Evolutionary conservation across 257 asterid genomes (phyloP).

Genomic region (Echium plantagineum): DNA sequence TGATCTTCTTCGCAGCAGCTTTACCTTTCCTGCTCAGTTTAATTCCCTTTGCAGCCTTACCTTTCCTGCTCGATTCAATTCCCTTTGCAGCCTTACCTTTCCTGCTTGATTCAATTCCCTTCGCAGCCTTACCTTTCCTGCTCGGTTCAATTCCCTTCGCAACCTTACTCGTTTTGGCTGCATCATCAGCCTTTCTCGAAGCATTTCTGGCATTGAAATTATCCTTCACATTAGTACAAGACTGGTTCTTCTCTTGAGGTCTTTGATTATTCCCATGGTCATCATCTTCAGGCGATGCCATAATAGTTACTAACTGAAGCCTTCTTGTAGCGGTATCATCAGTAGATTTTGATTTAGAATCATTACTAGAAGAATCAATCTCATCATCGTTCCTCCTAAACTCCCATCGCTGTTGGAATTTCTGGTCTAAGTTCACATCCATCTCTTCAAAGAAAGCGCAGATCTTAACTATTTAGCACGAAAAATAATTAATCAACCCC

Average conservation of each 20-base stretch:
- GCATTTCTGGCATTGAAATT: slow-evolving; percentile 5
- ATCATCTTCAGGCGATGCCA: slow-evolving; percentile 20
- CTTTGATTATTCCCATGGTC: slow-evolving; percentile 9
- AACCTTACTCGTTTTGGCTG: no score
- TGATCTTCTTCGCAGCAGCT: slow-evolving; percentile 6
- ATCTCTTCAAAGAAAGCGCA: no score
- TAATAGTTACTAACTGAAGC: slow-evolving; percentile 15
- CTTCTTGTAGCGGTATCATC: slow-evolving; percentile 10
- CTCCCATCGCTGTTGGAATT: slow-evolving; percentile 47
- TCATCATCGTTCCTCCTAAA: slow-evolving; percentile 39
- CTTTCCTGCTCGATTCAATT: background rate
- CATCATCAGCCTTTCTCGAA: no score
- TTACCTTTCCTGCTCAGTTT: slow-evolving; percentile 15
- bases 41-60: no score
- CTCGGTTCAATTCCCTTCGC: background rate
- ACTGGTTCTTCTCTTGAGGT: slow-evolving; percentile 9
- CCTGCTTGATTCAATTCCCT: background rate
- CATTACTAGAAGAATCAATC: slow-evolving; percentile 41
- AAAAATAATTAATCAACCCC: background rate
- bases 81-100: no score
- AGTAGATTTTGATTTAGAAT: slow-evolving; percentile 28
- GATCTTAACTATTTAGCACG: background rate
- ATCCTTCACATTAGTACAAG: background rate
- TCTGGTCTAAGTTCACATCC: slow-evolving; percentile 21
- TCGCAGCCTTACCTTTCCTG: no score